Percentiles rank a stretch among this genome's conserved stretches.
Conservation (phyloP, 176 grass and related monocot genomes). For the Saccharum officinarum region DNA sequence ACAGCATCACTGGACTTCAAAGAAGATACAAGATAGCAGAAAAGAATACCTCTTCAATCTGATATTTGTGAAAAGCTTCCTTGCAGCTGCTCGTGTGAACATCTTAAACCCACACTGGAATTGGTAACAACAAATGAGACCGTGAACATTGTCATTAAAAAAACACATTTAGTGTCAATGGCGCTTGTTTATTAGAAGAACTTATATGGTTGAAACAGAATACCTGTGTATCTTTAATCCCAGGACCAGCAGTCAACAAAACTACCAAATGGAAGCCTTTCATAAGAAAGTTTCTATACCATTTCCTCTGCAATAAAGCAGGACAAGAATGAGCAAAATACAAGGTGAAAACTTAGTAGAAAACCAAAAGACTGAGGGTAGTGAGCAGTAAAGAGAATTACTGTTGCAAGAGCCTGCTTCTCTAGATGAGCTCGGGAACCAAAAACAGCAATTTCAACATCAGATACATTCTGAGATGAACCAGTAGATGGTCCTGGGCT, state of each 20-base stretch:
- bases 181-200: neutral
- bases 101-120: slow-evolving; percentile 98
- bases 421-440: slow-evolving; percentile 95
- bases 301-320: slow-evolving; percentile 74
- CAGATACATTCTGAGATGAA: slow-evolving; percentile 53
- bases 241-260: slow-evolving; percentile 80
- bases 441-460: slow-evolving; percentile 83
- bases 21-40: neutral
- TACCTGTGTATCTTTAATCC: slow-evolving; percentile 94
- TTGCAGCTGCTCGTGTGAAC: slow-evolving; percentile 86
- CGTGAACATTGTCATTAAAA: neutral
- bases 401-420: slow-evolving; percentile 96
- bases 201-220: neutral
- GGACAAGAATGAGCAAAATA: neutral
- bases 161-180: neutral
- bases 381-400: slow-evolving; percentile 29
- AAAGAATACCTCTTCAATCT: slow-evolving; percentile 74
- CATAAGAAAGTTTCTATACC: slow-evolving; percentile 96
- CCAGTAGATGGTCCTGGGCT: slow-evolving; percentile 20
- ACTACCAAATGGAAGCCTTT: slow-evolving; percentile 97
- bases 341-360: slow-evolving; percentile 15
- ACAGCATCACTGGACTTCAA: neutral
- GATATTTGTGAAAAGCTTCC: slow-evolving; percentile 94
- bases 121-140: slow-evolving; percentile 27
- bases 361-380: neutral